These are phyloP conservation scores for Metarhizium guizhouense DNA, from an alignment of 2,329 filamentous ascomycete species.

Conservation along the genomic window DNA sequence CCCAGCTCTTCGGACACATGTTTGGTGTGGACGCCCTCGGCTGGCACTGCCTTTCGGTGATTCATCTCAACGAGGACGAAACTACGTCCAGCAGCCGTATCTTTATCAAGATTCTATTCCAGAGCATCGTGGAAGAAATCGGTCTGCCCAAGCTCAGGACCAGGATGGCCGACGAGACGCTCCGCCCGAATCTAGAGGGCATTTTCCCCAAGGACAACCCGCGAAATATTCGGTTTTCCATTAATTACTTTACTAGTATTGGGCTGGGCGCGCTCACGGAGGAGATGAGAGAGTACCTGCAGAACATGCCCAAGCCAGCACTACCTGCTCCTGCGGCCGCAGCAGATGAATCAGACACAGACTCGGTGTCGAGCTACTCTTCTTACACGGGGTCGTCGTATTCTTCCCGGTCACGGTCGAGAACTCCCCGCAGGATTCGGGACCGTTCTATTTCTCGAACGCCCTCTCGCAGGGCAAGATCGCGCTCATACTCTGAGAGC, in stretches of 20 bases:
- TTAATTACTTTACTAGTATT: constrained; percentile 99
- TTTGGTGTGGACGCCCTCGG: constrained; percentile 80
- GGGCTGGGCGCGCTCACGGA: constrained; percentile 93
- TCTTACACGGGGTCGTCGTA: constrained; percentile 43
- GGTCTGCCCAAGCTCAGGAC: constrained; percentile 73
- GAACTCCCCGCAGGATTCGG: constrained; percentile 2
- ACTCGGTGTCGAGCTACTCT: constrained; percentile 70
- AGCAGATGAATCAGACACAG: constrained; percentile 53
- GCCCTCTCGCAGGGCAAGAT: constrained; percentile 1
- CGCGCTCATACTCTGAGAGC: constrained; percentile 6
- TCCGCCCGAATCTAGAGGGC: constrained; percentile 71
- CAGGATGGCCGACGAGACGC: constrained; percentile 66
- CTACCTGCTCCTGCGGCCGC: constrained; percentile 57
- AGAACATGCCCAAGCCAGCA: constrained; percentile 80
- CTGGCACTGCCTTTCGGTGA: constrained; percentile 78
- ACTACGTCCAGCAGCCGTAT: constrained; percentile 95
- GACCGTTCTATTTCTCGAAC: constrained; percentile 8
- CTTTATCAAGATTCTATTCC: constrained; percentile 96
- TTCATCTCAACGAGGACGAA: constrained; percentile 93
- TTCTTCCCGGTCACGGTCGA: constrained; percentile 8
- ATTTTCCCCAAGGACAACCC: constrained; percentile 86
- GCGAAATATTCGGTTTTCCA: constrained; percentile 87
- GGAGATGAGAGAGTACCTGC: constrained; percentile 83
- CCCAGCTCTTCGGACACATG: constrained; percentile 88
- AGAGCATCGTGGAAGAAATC: constrained; percentile 80